phyloP scores from a whole-genome alignment of 108 stramenopile genomes.

The Cylindrotheca fusiformis region DNA sequence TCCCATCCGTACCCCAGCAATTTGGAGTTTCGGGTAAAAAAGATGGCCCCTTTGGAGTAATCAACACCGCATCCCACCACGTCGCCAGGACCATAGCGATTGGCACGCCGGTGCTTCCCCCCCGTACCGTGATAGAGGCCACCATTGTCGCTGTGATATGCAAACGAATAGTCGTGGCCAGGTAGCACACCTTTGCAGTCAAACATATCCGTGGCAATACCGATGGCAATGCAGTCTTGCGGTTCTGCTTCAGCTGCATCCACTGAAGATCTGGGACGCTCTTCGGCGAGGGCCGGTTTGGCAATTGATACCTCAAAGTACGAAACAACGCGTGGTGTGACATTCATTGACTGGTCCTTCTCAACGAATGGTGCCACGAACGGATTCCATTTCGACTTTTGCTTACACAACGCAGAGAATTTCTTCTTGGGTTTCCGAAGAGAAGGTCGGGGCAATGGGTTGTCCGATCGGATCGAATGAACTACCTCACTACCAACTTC shows the following conservation, averaged over 20 bases:
- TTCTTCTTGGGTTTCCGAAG: neutral
- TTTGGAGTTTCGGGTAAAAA: slow-evolving; percentile 2
- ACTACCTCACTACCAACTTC: neutral
- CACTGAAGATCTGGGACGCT: neutral
- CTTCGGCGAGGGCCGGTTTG: neutral
- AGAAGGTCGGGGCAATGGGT: neutral
- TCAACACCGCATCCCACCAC: slow-evolving; percentile 1
- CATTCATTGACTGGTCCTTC: neutral
- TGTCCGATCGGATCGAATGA: neutral
- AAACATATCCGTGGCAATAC: neutral
- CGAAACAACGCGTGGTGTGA: neutral
- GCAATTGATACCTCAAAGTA: slow-evolving; percentile 5
- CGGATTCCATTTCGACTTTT: neutral
- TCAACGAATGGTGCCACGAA: neutral
- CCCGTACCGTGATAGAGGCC: neutral
- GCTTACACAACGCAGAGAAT: too few relatives aligned
- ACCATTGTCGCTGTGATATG: slow-evolving; percentile 3
- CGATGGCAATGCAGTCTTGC: slow-evolving; percentile 4
- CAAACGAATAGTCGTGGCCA: neutral
- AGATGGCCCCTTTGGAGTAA: neutral
- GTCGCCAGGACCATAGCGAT: slow-evolving; percentile 1
- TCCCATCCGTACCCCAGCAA: neutral
- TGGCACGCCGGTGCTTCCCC: neutral
- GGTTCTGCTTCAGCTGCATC: neutral
- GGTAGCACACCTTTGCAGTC: neutral